These are phyloP conservation scores for Globisporangium camurandrum DNA, from an alignment of 352 stramenopile species.

Conservation along the genomic window DNA sequence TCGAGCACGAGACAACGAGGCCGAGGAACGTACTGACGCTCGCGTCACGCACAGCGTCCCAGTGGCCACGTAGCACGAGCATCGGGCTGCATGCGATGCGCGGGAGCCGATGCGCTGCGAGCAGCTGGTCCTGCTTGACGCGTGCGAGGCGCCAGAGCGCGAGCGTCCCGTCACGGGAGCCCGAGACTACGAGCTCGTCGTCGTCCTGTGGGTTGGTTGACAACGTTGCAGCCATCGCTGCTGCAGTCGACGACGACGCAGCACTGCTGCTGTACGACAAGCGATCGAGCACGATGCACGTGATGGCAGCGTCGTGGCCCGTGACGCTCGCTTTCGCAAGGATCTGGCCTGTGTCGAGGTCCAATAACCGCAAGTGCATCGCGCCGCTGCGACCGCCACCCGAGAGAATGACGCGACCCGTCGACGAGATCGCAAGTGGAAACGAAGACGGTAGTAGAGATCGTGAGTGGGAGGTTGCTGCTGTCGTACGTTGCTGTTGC, in stretches of 20 bases:
- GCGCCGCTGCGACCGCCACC: constrained; percentile 67
- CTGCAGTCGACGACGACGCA: too few species aligned
- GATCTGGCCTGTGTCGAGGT: constrained; percentile 78
- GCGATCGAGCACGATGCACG: constrained; percentile 63
- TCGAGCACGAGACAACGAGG: constrained; percentile 58
- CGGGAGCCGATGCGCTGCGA: constrained; percentile 60
- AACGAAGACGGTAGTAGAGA: too few species aligned
- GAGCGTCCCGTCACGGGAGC: constrained; percentile 58
- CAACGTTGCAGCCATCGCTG: constrained; percentile 4
- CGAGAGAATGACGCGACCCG: constrained; percentile 65
- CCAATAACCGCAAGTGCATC: constrained; percentile 65
- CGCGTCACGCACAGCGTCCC: constrained; percentile 42
- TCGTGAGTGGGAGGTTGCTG: too few species aligned
- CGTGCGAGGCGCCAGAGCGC: constrained; percentile 67
- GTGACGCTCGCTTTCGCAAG: constrained; percentile 77
- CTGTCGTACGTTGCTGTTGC: too few species aligned
- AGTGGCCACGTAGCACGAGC: constrained; percentile 56
- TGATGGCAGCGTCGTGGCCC: constrained; percentile 59
- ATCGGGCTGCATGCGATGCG: constrained; percentile 61
- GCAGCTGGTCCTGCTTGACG: constrained; percentile 65
- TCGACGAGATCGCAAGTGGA: constrained; percentile 55
- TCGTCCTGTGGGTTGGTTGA: constrained; percentile 46
- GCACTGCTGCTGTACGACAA: constrained; percentile 48
- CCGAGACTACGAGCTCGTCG: constrained; percentile 70
- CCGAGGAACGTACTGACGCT: constrained; percentile 57